These are phyloP conservation scores for Thielaviopsis ethacetica DNA, from an alignment of 2,329 filamentous ascomycete species.

Conservation along the genomic window DNA sequence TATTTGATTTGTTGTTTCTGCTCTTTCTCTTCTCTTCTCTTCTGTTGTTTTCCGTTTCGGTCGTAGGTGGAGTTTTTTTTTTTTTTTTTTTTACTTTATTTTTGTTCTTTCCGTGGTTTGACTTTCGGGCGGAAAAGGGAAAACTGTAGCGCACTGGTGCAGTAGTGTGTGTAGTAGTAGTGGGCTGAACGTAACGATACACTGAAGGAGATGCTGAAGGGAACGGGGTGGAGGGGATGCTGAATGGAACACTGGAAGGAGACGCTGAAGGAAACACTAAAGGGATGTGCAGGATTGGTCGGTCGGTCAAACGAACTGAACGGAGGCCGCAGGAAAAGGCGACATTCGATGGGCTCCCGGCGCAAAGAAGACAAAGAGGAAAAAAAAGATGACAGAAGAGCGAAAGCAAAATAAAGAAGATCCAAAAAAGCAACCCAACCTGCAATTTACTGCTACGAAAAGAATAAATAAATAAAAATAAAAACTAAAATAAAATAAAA, in stretches of 20 bases:
- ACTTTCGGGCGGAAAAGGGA: too few species aligned
- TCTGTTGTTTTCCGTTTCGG: too few species aligned
- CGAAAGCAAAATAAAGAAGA: not conserved
- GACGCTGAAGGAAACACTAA: not conserved
- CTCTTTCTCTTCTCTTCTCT: too few species aligned
- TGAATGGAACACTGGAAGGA: not conserved
- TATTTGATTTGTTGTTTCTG: not conserved
- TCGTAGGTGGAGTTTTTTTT: too few species aligned
- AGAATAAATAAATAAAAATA: not conserved
- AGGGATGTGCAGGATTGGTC: not conserved
- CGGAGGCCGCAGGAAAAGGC: not conserved
- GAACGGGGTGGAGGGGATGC: too few species aligned
- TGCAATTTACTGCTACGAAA: not conserved
- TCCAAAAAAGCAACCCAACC: not conserved
- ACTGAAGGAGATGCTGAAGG: not conserved
- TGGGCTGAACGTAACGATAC: not conserved
- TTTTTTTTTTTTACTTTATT: too few species aligned
- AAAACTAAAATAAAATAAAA: conserved; percentile 4
- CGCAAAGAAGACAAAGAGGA: not conserved
- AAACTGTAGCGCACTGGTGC: not conserved
- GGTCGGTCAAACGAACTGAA: not conserved
- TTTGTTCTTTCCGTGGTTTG: too few species aligned
- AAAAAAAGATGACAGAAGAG: not conserved
- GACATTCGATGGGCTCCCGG: not conserved
- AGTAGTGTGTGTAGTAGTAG: not conserved